phyloP scores from a whole-genome alignment of 176 grass and related monocot species.

The Alloteropsis semialata region DNA sequence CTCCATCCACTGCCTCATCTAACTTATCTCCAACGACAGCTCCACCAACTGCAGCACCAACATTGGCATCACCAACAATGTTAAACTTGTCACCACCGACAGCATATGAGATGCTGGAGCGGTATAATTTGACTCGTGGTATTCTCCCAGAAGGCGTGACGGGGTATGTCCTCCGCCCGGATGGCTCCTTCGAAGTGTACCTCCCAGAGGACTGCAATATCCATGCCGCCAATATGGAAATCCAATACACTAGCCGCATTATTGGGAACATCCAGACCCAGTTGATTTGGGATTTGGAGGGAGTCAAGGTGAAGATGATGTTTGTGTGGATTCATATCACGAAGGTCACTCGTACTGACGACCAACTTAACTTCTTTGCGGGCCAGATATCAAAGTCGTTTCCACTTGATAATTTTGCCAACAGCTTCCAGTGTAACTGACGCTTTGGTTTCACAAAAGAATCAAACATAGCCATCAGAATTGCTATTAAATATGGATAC shows the following conservation, averaged over 20 bases:
- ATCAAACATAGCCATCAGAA: not conserved
- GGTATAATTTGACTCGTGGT: conserved; percentile 38
- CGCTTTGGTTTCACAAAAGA: not conserved
- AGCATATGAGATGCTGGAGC: conserved; percentile 44
- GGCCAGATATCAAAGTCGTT: conserved; percentile 43
- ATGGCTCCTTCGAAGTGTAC: conserved; percentile 55
- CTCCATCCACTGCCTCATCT: not conserved
- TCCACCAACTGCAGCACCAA: not conserved
- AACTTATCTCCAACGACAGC: not conserved
- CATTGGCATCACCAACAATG: not conserved
- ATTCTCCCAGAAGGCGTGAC: conserved; percentile 52
- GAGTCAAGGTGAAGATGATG: conserved; percentile 38
- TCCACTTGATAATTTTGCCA: conserved; percentile 30
- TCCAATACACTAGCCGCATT: conserved; percentile 26
- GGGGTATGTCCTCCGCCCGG: conserved; percentile 18
- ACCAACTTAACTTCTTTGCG: conserved; percentile 34
- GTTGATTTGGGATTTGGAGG: conserved; percentile 1
- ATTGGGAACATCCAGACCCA: conserved; percentile 12
- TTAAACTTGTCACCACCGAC: not conserved
- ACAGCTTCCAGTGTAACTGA: conserved; percentile 23
- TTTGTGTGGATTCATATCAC: conserved; percentile 34
- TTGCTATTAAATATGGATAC: not conserved
- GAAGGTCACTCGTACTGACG: not conserved
- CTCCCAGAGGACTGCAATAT: conserved; percentile 37
- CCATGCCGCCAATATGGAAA: not conserved